Percentiles rank a stretch among this genome's conserved stretches.
These are phyloP conservation scores for Globisporangium ultimum DNA, from an alignment of 352 stramenopile genomes.

Conservation along the genomic window DNA sequence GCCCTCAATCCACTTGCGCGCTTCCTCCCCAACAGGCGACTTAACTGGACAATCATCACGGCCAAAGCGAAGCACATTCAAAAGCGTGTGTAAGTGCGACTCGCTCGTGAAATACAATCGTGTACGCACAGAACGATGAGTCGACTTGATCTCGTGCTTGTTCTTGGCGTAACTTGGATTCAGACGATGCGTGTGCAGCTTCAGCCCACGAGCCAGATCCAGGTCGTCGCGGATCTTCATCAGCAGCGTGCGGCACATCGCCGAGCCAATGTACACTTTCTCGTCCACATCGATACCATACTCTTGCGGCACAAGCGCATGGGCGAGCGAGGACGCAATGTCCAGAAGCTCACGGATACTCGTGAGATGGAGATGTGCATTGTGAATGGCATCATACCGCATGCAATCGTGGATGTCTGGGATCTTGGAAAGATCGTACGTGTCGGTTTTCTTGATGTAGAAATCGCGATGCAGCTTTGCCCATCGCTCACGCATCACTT, in stretches of 20 bases:
- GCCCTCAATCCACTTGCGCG: constrained; percentile 84
- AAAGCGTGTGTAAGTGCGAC: constrained; percentile 96
- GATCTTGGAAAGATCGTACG: constrained; percentile 96
- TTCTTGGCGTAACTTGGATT: constrained; percentile 84
- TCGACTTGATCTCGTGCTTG: constrained; percentile 84
- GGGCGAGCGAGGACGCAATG: constrained; percentile 91
- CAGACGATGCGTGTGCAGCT: constrained; percentile 75
- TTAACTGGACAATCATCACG: constrained; percentile 55
- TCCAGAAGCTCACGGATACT: constrained; percentile 94
- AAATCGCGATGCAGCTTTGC: constrained; percentile 95
- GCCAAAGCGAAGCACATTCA: constrained; percentile 96
- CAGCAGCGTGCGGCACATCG: constrained; percentile 84
- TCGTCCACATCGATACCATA: constrained; percentile 88
- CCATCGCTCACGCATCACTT: constrained; percentile 91
- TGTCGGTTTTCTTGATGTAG: constrained; percentile 91
- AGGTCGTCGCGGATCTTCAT: constrained; percentile 89
- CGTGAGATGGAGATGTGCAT: constrained; percentile 92
- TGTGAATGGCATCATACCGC: constrained; percentile 98
- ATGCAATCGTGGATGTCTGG: constrained; percentile 99
- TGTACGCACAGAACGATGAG: constrained; percentile 95
- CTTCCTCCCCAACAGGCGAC: constrained; percentile 62
- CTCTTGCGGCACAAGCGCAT: constrained; percentile 84
- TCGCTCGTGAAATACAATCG: constrained; percentile 99
- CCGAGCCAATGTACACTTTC: constrained; percentile 84
- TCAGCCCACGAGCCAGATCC: constrained; percentile 69